phyloP scores from a whole-genome alignment of 2,329 filamentous ascomycete genomes.

The Aureobasidium melanogenum region DNA sequence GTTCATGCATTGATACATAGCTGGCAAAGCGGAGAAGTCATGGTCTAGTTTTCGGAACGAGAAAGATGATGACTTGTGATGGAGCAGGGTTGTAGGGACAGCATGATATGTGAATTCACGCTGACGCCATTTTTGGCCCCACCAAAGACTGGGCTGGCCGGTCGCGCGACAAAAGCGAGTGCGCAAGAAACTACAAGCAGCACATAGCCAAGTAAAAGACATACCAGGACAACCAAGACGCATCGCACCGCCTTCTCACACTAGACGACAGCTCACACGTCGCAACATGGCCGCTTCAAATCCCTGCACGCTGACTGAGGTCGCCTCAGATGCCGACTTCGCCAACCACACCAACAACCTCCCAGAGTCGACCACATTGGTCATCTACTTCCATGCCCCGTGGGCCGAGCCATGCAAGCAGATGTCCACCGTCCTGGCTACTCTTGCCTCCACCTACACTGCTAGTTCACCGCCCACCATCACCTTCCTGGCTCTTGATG shows the following conservation, averaged over 20 bases:
- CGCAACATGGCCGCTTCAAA: slow-evolving; percentile 12
- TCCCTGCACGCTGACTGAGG: slow-evolving; percentile 56
- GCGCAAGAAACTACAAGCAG: background rate
- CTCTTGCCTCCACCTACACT: slow-evolving; percentile 80
- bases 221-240: background rate
- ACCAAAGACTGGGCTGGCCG: slow-evolving; percentile 3
- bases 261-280: background rate
- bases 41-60: background rate
- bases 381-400: slow-evolving; percentile 91
- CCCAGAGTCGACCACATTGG: slow-evolving; percentile 41
- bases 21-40: too few species aligned
- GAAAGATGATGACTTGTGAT: background rate
- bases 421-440: slow-evolving; percentile 78
- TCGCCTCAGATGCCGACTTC: slow-evolving; percentile 68
- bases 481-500: slow-evolving; percentile 84
- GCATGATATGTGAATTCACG: background rate
- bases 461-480: slow-evolving; percentile 56
- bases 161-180: slow-evolving; percentile 1
- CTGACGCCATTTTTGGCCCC: background rate
- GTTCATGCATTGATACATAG: too few species aligned
- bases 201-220: background rate
- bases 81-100: background rate
- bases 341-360: slow-evolving; percentile 57
- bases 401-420: slow-evolving; percentile 96
- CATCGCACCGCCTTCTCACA: background rate